Evolutionary conservation across 2,329 filamentous ascomycete genomes (phyloP), one percentile per base, ranked within the genome.

Genomic region (Phyllosticta paracitricarpa): DNA sequence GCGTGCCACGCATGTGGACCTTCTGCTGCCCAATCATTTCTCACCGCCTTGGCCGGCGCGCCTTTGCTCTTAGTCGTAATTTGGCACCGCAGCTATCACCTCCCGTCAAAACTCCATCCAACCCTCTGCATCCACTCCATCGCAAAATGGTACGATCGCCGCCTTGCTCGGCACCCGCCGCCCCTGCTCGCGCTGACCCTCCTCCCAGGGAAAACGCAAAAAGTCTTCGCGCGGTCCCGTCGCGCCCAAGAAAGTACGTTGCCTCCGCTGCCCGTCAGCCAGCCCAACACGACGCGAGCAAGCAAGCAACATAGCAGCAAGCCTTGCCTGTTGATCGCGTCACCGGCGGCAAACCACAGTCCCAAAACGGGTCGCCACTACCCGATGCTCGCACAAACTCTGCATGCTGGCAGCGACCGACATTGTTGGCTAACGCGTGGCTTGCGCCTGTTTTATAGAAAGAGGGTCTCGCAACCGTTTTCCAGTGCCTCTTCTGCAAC

Each of bases 401-500:
- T 48, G 40, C 17, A 26, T 26, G 28, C 19, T 26, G 28, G 28
- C 12, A 24, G 28, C 12, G 19, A 54, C 40, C 12, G 14, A 19
- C 17, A 17, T n/a, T 6, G 40, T 48, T 48, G 40, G 40, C 61
- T 59, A 59, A 62, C 51, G 35, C 52, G 24, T 35, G 24, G 55
- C 40, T 48, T 58, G 51, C 55, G 55, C 48, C 57, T 25, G 14
- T 48, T 48, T 63, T 54, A 60, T 61, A 75, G 73, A 73, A 82
- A 72, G 89, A 92, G 68, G 83, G 85, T 51, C 81, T 94, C 19
- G 82, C 88, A 3, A 92, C 89, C 2, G 84, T 85, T n/a, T 99
- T 99, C 75, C 90, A 92, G 62, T 99, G 94, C 73, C 86, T 99
- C 54, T 99, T 99, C 78, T 99, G 94, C 81, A 97, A 97, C 74